A percentile compares a stretch with the other conserved stretches of the same genome.
Evolutionary conservation across 2,329 filamentous ascomycete genomes (phyloP).

Genomic region (Aspergillus calidoustus): DNA sequence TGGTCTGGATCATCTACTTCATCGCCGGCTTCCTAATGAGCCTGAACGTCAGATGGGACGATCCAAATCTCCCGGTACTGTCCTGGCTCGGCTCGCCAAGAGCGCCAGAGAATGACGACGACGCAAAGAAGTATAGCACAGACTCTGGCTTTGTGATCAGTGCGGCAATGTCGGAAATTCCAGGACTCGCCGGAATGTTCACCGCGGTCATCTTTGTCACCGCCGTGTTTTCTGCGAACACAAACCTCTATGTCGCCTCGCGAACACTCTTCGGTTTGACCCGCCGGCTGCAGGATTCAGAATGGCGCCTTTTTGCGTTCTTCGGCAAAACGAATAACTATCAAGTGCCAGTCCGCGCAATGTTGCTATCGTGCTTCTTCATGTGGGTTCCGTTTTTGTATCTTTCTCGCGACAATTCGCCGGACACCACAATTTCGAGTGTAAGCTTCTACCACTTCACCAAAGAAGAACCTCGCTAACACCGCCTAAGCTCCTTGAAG

Average conservation of each 20-base stretch:
- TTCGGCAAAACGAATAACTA: conserved; percentile 32
- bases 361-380: conserved; percentile 47
- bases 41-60: conserved; percentile 30
- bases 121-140: neutral
- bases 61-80: conserved; percentile 26
- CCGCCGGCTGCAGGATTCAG: conserved; percentile 17
- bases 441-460: conserved; percentile 11
- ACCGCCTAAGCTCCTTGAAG: conserved; percentile 45
- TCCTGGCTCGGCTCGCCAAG: conserved; percentile 24
- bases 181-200: conserved; percentile 29
- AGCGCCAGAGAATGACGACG: neutral
- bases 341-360: conserved; percentile 43
- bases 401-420: conserved; percentile 26
- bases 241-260: conserved; percentile 42
- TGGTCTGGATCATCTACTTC: conserved; percentile 33
- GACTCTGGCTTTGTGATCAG: conserved; percentile 32
- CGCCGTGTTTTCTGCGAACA: conserved; percentile 37
- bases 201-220: conserved; percentile 37
- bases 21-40: conserved; percentile 31
- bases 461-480: neutral
- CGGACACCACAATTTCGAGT: conserved; percentile 21
- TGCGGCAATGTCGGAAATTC: conserved; percentile 26
- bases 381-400: conserved; percentile 50
- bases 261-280: conserved; percentile 39
- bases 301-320: conserved; percentile 25